These are phyloP conservation scores for Aspergillus pseudoterreus DNA, from an alignment of 2,329 filamentous ascomycete genomes.

Conservation along the genomic window DNA sequence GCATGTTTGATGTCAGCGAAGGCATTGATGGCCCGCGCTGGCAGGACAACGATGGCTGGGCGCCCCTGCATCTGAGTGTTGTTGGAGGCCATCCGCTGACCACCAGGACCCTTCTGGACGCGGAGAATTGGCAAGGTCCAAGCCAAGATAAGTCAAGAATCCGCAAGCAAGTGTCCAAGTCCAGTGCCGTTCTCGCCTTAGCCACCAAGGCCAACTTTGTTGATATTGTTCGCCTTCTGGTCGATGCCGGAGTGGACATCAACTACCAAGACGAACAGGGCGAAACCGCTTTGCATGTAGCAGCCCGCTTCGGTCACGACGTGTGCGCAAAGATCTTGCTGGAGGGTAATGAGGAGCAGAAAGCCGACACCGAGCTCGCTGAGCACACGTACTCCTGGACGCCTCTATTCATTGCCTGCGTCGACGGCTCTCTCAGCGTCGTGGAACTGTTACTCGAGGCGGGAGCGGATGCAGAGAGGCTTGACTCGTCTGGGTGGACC, in stretches of 20 bases:
- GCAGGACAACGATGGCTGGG: constrained; percentile 90
- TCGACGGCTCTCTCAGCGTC: constrained; percentile 76
- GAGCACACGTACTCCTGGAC: constrained; percentile 93
- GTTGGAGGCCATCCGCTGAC: constrained; percentile 86
- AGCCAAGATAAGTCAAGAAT: constrained; percentile 60
- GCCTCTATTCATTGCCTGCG: constrained; percentile 86
- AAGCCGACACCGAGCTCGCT: constrained; percentile 68
- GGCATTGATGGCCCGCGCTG: constrained; percentile 84
- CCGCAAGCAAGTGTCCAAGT: constrained; percentile 70
- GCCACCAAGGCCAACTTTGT: constrained; percentile 86
- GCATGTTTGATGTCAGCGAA: constrained; percentile 75
- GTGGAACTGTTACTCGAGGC: constrained; percentile 74
- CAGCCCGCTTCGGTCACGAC: constrained; percentile 80
- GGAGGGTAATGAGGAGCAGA: constrained; percentile 65
- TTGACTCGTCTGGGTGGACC: constrained; percentile 89
- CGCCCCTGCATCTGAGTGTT: constrained; percentile 86
- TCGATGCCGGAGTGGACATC: constrained; percentile 85
- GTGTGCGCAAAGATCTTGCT: constrained; percentile 76
- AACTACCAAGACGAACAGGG: constrained; percentile 89
- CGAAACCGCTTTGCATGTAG: constrained; percentile 88
- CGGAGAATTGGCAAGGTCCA: constrained; percentile 70
- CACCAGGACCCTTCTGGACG: constrained; percentile 73
- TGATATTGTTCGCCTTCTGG: constrained; percentile 78
- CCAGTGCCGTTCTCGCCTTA: constrained; percentile 80
- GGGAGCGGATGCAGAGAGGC: constrained; percentile 69